Evolutionary conservation across 805 yeast species (phyloP), one percentile per base, ranked within the genome.

Genomic region (Monosporozyma aerobia): DNA sequence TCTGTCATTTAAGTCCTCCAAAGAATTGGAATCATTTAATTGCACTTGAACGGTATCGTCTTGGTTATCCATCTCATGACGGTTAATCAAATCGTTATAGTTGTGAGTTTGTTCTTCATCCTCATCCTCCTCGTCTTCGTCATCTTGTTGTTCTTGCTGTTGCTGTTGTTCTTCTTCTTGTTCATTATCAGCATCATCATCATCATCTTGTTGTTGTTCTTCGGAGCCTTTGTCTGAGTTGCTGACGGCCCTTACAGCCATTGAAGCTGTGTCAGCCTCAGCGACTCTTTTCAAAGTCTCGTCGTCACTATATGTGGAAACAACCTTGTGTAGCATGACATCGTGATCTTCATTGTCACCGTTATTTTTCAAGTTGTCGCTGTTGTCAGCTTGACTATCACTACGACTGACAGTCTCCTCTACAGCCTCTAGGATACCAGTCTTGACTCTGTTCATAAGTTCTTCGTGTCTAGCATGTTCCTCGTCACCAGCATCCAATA

Each of bases 401-500:
- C 11, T 32, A n/a, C 6, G 29, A 33, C 23, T 19, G 23, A 33
- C 30, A 16, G 25, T 16, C 5, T 44, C 35, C 11, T 10, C 22
- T 3, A 40, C 43, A 39, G 23, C 16, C 14, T 50, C 39, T 23
- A n/a, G 13, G 23, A 22, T 46, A 9, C 19, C 13, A 46, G 40
- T 19, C 2, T 10, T 11, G 9, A 22, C 29, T 7, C 16, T 19
- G 22, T 22, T 19, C 16, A 39, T 19, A 14, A 43, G 25, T 23
- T 23, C 16, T 10, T 27, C 27, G 11, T 56, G 40, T 52, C 40
- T 29, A n/a, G 47, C 51, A 32, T 47, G 30, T 23, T 43, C 45
- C 22, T 33, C 27, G 35, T 47, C 40, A 14, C 32, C 27, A 13
- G 43, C 56, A 23, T 57, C 57, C 48, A 65, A 49, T 44, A 65